phyloP scores from a whole-genome alignment of 2,329 filamentous ascomycete species.

The Aspergillus aculeatus region DNA sequence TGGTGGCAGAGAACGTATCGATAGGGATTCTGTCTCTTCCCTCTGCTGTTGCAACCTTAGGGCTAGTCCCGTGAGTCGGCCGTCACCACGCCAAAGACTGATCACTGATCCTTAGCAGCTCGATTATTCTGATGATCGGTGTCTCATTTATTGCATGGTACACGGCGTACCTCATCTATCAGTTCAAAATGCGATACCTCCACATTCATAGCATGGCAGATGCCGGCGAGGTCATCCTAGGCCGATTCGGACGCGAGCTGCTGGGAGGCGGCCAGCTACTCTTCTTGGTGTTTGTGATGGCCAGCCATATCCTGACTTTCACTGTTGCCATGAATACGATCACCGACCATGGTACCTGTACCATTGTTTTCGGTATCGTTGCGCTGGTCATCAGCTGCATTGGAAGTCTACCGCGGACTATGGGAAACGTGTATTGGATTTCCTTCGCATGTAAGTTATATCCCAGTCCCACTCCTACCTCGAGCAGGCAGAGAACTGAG shows the following conservation, averaged over 20 bases:
- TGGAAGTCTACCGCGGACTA: conserved; percentile 60
- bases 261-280: conserved; percentile 61
- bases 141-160: conserved; percentile 58
- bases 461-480: background rate
- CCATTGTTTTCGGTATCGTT: conserved; percentile 61
- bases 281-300: conserved; percentile 67
- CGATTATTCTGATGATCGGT: conserved; percentile 53
- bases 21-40: conserved; percentile 59
- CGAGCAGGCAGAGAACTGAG: conserved; percentile 2
- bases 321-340: conserved; percentile 66
- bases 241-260: conserved; percentile 61
- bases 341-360: conserved; percentile 61
- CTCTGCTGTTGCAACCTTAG: conserved; percentile 52
- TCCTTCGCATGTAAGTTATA: conserved; percentile 54
- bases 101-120: conserved; percentile 28
- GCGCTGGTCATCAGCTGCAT: conserved; percentile 59
- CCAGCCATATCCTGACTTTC: conserved; percentile 69
- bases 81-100: background rate
- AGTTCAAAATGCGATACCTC: conserved; percentile 58
- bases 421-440: conserved; percentile 61
- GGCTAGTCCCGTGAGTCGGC: conserved; percentile 51
- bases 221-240: conserved; percentile 62
- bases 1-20: conserved; percentile 60
- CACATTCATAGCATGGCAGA: conserved; percentile 66
- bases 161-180: conserved; percentile 59